Conservation (phyloP, 1,284 basidiomycete genomes). For the Athelia sp. region DNA sequence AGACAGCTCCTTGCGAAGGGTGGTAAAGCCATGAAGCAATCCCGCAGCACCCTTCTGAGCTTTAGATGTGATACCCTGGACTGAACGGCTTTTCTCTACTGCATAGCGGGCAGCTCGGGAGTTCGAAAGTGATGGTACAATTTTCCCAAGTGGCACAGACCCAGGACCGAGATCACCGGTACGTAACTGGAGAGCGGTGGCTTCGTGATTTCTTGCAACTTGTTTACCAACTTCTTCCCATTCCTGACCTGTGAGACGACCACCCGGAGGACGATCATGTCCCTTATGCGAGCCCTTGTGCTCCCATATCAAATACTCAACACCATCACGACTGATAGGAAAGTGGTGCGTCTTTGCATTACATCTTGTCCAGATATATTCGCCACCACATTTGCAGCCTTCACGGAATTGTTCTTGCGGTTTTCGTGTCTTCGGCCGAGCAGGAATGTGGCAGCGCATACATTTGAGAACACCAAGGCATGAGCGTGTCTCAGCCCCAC, state of each 20-base stretch:
- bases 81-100: not conserved
- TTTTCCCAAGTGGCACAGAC: slow-evolving; percentile 8
- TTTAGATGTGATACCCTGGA: slow-evolving; percentile 7
- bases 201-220: slow-evolving; percentile 8
- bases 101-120: slow-evolving; percentile 8
- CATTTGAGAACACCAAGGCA: not conserved
- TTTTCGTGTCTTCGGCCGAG: not conserved
- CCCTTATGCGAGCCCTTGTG: slow-evolving; percentile 7
- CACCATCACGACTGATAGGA: not conserved
- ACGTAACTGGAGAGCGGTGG: slow-evolving; percentile 8
- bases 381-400: not conserved
- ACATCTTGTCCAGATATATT: not conserved
- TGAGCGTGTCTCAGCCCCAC: not conserved
- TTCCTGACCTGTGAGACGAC: slow-evolving; percentile 3
- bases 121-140: slow-evolving; percentile 7
- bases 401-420: not conserved
- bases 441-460: not conserved
- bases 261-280: slow-evolving; percentile 9
- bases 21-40: slow-evolving; percentile 6
- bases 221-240: slow-evolving; percentile 4
- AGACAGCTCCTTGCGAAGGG: slow-evolving; percentile 8
- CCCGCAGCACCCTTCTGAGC: slow-evolving; percentile 7
- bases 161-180: slow-evolving; percentile 9
- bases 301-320: slow-evolving; percentile 11
- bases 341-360: slow-evolving; percentile 2